Percentiles rank a stretch among this genome's conserved stretches.
phyloP scores from a whole-genome alignment of 805 yeast species.

The Pichia eremophila region DNA sequence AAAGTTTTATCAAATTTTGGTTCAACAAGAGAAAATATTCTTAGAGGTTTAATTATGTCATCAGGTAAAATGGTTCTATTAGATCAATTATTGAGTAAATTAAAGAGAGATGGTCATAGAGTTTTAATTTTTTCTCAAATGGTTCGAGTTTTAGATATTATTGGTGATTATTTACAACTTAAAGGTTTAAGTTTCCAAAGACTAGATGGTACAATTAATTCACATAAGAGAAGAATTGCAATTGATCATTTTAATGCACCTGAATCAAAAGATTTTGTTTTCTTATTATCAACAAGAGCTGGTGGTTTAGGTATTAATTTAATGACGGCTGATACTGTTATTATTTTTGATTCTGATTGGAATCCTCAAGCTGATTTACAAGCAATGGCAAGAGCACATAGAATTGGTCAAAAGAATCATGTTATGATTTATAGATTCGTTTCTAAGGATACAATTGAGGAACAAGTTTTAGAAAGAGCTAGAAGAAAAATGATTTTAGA shows the following conservation, averaged over 20 bases:
- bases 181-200: conserved; percentile 87
- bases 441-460: conserved; percentile 97
- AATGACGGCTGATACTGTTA: conserved; percentile 99
- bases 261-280: conserved; percentile 84
- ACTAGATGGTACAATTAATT: conserved; percentile 93
- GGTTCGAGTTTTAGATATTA: conserved; percentile 92
- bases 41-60: conserved; percentile 92
- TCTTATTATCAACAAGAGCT: conserved; percentile 88
- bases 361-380: conserved; percentile 98
- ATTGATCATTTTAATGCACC: conserved; percentile 96
- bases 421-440: conserved; percentile 96
- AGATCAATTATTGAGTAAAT: conserved; percentile 77
- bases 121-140: conserved; percentile 92
- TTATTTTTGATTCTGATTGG: conserved; percentile 98
- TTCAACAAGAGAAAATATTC: conserved; percentile 64
- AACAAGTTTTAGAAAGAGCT: conserved; percentile 93
- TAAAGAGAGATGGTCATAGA: conserved; percentile 90
- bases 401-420: conserved; percentile 98
- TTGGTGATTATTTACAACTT: conserved; percentile 85
- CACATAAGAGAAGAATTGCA: conserved; percentile 85
- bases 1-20: conserved; percentile 60
- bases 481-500: conserved; percentile 97
- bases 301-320: conserved; percentile 98
- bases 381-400: conserved; percentile 99
- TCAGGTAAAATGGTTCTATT: conserved; percentile 96